These are phyloP conservation scores for Corymbia maculata DNA, from an alignment of 345 rosid genomes.

Conservation along the genomic window DNA sequence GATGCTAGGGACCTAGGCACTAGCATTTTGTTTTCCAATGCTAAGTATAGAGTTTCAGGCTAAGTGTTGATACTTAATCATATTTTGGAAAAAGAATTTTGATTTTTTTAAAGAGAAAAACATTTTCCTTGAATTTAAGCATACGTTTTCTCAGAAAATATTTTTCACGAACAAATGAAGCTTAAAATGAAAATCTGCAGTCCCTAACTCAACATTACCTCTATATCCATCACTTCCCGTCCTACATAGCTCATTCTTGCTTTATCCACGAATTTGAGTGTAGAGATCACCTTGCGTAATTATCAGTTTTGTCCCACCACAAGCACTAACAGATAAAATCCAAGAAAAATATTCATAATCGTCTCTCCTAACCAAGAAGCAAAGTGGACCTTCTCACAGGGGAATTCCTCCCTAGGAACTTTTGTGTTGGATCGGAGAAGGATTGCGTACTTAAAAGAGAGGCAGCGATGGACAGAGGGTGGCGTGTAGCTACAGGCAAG, in stretches of 20 bases:
- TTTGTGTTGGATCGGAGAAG: neutral
- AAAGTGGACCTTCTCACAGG: neutral
- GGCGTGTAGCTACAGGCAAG: neutral
- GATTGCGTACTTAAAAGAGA: neutral
- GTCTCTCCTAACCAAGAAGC: neutral
- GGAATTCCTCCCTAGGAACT: neutral
- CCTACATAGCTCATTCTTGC: neutral
- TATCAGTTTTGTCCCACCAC: neutral
- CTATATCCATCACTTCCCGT: neutral
- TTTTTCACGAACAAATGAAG: too few relatives aligned
- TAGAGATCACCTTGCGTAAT: neutral
- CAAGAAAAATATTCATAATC: neutral
- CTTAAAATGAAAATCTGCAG: neutral
- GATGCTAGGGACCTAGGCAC: neutral
- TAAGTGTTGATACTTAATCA: neutral
- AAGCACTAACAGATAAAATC: neutral
- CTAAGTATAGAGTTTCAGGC: accelerated
- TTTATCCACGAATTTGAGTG: neutral
- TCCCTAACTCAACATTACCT: neutral
- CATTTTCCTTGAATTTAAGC: neutral
- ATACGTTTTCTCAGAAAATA: too few relatives aligned
- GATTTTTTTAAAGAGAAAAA: neutral
- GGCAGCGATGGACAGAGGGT: neutral
- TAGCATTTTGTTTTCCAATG: neutral
- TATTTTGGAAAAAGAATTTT: too few relatives aligned